These are phyloP conservation scores for Piromyces finnis DNA, from an alignment of 192 early-diverging fungal species.

Conservation along the genomic window DNA sequence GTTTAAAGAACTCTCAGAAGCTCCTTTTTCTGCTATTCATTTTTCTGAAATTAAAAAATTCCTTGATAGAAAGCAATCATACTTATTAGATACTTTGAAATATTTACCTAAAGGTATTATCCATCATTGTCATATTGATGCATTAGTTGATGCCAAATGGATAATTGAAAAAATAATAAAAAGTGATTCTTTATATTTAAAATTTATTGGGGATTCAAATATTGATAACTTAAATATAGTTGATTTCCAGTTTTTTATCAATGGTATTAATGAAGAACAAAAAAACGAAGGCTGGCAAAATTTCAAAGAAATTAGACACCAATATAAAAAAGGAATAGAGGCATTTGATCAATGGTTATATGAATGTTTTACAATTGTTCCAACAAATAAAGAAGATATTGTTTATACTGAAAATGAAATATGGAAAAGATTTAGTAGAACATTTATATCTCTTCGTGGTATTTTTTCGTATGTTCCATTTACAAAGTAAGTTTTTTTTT, in stretches of 20 bases:
- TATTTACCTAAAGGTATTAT: background rate
- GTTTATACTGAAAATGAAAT: background rate
- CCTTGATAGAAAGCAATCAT: background rate
- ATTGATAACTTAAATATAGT: background rate
- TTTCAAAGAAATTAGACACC: background rate
- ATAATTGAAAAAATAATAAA: background rate
- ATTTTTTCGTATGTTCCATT: background rate
- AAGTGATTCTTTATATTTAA: background rate
- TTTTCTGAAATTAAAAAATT: background rate
- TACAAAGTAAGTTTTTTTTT: background rate
- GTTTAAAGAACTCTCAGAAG: background rate
- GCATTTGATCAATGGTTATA: background rate
- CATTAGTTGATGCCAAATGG: background rate
- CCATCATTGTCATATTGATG: background rate
- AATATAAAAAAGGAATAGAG: background rate
- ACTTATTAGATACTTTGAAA: background rate
- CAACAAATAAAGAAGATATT: background rate
- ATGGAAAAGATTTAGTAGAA: background rate
- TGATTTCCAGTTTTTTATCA: background rate
- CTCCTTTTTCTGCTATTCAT: background rate
- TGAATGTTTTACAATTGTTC: background rate
- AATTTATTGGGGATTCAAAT: background rate
- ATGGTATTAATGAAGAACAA: background rate
- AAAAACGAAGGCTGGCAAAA: background rate
- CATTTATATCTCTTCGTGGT: background rate